Percentiles rank a stretch among this genome's conserved stretches.
These are phyloP conservation scores for Diplodia scrobiculata DNA, from an alignment of 2,329 filamentous ascomycete species.

Conservation along the genomic window DNA sequence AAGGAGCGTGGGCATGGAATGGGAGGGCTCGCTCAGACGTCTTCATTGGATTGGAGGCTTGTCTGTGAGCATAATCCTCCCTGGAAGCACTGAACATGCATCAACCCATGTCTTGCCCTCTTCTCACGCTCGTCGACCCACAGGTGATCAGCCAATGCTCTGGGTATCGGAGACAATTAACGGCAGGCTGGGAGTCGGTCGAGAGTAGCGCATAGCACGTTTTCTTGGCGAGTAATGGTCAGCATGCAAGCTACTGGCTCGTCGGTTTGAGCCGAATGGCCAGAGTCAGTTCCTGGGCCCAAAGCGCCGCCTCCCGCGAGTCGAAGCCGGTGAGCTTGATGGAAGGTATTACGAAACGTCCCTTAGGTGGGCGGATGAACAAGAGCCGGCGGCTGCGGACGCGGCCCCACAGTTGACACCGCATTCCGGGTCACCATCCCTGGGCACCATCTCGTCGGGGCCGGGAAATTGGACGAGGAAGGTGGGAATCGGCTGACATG, in stretches of 20 bases:
- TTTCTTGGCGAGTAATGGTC: constrained; percentile 10
- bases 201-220: neutral
- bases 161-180: neutral
- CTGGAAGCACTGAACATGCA: constrained; percentile 17
- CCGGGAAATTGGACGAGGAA: constrained; percentile 5
- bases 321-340: constrained; percentile 6
- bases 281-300: neutral
- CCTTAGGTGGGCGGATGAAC: constrained; percentile 3
- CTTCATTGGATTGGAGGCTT: neutral
- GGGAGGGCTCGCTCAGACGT: neutral
- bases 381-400: constrained; percentile 7
- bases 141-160: neutral
- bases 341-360: constrained; percentile 10
- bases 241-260: neutral
- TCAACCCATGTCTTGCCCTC: constrained; percentile 15
- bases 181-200: too few species aligned
- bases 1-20: neutral
- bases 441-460: neutral
- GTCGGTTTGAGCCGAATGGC: constrained; percentile 15
- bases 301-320: neutral
- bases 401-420: constrained; percentile 19
- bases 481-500: constrained; percentile 13
- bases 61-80: constrained; percentile 11
- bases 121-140: constrained; percentile 9
- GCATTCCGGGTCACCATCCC: constrained; percentile 19